Base-by-base conservation (phyloP, 306 rosid genomes). In the Trifolium subterraneum region DNA sequence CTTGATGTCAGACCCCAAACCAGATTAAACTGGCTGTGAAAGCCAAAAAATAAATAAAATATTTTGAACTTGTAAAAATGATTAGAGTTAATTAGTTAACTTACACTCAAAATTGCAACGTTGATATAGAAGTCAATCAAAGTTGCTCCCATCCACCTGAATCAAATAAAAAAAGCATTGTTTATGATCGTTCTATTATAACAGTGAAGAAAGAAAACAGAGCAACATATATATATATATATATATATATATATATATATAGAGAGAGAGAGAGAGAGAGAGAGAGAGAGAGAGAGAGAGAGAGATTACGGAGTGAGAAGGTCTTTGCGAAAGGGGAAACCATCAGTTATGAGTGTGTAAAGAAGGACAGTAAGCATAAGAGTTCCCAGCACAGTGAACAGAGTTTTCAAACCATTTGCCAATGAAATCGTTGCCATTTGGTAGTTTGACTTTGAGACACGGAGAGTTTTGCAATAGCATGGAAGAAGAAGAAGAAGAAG, bases 101-200 rank as follows among this genome's bases (percentile, higher is more conserved):
- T 74, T 91, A 93, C 97, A 27, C 81, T 83, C 23, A 93, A 77
- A 66, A 84, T 33, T 19, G 68, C 71, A 83, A 93, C 69, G 42
- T 91, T 88, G 83, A 93, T 84, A 64, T 85, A 93, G 81, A 93
- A 91, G 82, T 93, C 98, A 80, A 93, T 39, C 88, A 88, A 80
- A 74, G 91, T 77, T 45, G 94, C 89, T 2, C 0, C 77, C 93
- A 93, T 85, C 92, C 97, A 89, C 81, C 98, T 93, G 90, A 82
- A 82, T 72, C 80, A 82, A 70, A 45, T 1, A 76, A 13, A 71
- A 68, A 7, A 75, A 72, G 5, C 25, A 27, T 27, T 27, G 5
- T 27, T 27, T 27, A 27, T 27, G 31, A 56, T 5, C 27, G 10
- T 36, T 20, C 3, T 25, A 47, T 50, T 50, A 38, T 3, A 77